These are phyloP conservation scores for Aspergillus sparsus DNA, from an alignment of 495 filamentous ascomycete species.

Conservation along the genomic window DNA sequence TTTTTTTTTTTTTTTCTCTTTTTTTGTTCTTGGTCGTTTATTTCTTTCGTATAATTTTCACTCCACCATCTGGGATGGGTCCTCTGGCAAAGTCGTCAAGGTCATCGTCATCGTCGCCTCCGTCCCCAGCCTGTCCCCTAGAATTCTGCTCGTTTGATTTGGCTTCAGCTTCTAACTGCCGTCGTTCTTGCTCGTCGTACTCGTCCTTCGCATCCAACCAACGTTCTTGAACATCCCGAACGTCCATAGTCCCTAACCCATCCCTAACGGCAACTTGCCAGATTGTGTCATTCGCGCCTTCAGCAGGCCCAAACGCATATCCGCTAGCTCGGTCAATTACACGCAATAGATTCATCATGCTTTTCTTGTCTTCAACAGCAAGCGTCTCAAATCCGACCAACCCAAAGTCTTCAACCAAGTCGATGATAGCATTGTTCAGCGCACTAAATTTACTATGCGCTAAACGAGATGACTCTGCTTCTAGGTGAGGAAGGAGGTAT, in stretches of 20 bases:
- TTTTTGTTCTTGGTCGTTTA: constrained; percentile 6
- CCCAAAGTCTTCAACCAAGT: constrained; percentile 83
- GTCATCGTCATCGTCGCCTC: constrained; percentile 38
- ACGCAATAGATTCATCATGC: constrained; percentile 87
- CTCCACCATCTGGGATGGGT: constrained; percentile 45
- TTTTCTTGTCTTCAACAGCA: constrained; percentile 92
- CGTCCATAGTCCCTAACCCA: constrained; percentile 74
- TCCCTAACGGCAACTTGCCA: constrained; percentile 96
- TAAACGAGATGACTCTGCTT: constrained; percentile 57
- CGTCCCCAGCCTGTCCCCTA: constrained; percentile 20
- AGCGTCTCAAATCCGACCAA: constrained; percentile 91
- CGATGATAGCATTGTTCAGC: constrained; percentile 82
- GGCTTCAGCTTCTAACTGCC: constrained; percentile 66
- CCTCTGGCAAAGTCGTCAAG: constrained; percentile 35
- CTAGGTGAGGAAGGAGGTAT: constrained; percentile 78
- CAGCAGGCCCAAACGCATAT: constrained; percentile 87
- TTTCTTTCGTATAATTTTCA: constrained; percentile 48
- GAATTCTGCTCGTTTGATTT: constrained; percentile 36
- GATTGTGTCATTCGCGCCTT: constrained; percentile 89
- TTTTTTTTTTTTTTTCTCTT: constrained; percentile 13
- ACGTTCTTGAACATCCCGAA: constrained; percentile 86
- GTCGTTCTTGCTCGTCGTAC: constrained; percentile 78
- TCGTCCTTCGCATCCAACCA: constrained; percentile 90
- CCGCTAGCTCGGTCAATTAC: constrained; percentile 88
- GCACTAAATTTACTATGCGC: constrained; percentile 72